Conservation (phyloP, 148 eudicot genomes). For the Arbutus unedo region DNA sequence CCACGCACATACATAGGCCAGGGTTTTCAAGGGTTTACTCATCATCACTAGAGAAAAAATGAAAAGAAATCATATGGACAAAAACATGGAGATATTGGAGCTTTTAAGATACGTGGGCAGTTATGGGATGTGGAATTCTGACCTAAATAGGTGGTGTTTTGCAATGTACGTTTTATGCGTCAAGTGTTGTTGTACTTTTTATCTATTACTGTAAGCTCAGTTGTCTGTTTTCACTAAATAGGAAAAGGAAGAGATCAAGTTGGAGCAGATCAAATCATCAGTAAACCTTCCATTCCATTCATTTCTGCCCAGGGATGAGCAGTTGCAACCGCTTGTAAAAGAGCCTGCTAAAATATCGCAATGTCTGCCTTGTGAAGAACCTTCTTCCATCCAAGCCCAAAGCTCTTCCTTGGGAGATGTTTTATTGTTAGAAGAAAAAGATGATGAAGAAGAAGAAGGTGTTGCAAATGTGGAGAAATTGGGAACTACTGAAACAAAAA, state of each 20-base stretch:
- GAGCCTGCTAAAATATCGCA: constrained; percentile 26
- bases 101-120: background rate
- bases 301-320: constrained; percentile 37
- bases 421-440: constrained; percentile 36
- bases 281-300: constrained; percentile 81
- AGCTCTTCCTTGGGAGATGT: constrained; percentile 40
- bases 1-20: background rate
- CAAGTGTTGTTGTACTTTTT: background rate
- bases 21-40: background rate
- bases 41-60: background rate
- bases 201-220: background rate
- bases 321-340: constrained; percentile 22
- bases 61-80: background rate
- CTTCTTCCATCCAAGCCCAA: background rate
- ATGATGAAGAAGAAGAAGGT: background rate
- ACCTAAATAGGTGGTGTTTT: background rate
- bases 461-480: constrained; percentile 38
- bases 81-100: background rate
- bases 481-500: constrained; percentile 16
- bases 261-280: constrained; percentile 83
- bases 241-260: constrained; percentile 46
- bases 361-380: constrained; percentile 15
- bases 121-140: background rate
- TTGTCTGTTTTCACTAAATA: constrained; percentile 16
- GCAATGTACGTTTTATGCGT: background rate